Evolutionary conservation across 2,329 filamentous ascomycete genomes (phyloP), one percentile per base, ranked within the genome.

Genomic region (Moelleriella libera): DNA sequence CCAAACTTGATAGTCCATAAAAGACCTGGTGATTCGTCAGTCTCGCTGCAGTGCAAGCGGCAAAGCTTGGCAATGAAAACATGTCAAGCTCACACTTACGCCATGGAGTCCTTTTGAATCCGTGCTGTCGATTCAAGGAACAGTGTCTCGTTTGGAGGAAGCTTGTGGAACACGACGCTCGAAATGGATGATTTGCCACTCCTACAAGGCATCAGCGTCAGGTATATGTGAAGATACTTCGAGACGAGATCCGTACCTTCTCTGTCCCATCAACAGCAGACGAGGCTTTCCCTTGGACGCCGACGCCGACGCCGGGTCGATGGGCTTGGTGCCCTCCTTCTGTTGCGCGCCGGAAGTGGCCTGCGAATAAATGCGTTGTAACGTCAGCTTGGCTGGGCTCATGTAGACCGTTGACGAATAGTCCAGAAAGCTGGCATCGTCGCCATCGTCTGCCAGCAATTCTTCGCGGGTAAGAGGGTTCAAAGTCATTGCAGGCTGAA

Each of bases 1-100:
- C 86, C 89, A 96, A 44, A 96, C 87, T 67, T 97, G 90, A 56
- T 97, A 96, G 62, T 97, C 90, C 88, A 97, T 96, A 63, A 98
- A 97, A 3, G 92, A 97, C 56, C 88, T 96, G 49, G 4, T 8
- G 9, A 6, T 6, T 30, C 8, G 8, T 43, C 10, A 14, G 21
- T 30, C 2, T 21, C 9, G 30, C 9, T 43, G 21, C 42, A 8
- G 34, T 8, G 10, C 42, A 43, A 8, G 14, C 42, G 3, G 44
- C 39, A 6, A 5, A 48, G 14, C 11, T 39, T 5, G 12, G n/a
- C 5, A 21, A 21, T 21, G 40, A 41, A 6, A 43, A 28, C 2
- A 30, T 11, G 28, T 7, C 8, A 43, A 21, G 2, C 5, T 43
- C 12, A 5, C 4, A 70, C 87, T 68, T 65, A 96, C 89, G 92